Evolutionary conservation across 2,329 filamentous ascomycete genomes (phyloP), one percentile per base, ranked within the genome.

Genomic region (Microdochium bolleyi): DNA sequence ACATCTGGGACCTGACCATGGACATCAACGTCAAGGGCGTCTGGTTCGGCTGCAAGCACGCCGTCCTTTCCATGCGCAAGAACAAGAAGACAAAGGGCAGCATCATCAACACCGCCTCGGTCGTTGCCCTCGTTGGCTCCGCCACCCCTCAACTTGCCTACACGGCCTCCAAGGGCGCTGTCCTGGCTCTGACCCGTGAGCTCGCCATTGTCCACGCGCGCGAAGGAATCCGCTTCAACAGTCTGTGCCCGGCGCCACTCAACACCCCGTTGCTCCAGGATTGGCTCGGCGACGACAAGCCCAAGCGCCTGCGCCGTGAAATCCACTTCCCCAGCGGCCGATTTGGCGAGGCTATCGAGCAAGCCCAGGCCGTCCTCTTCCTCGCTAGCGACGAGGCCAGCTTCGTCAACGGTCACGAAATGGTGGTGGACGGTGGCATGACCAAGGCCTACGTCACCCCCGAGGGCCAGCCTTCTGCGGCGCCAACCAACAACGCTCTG

Each of bases 21-120:
- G 85, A 83, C 68, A 95, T 96, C 77, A 96, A 96, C 71, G 92
- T 96, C 70, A 96, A 96, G 81, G 92, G 92, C 46, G 92, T 96
- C n/a, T 96, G 92, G 92, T 96, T 83, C 69, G 92, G 92, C 55
- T 87, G 84, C 80, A 96, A 96, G 79, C 89, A 96, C 69, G 90
- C 92, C 7, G 85, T 96, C 25, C 76, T 92, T 50, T 82, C 88
- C 48, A 78, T 96, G 62, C 86, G 91, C 58, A 84, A 83, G 62
- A 78, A 95, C 76, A 80, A 81, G 52, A 96, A 96, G 83, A 82
- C 76, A 48, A 82, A 79, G 61, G 89, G 83, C 51, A 90, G 85
- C 70, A 84, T 96, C 71, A 92, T 96, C 79, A 96, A 96, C 78
- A 95, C 90, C 2, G 91, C 90, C 24, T 92, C 87, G 49, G 87